Base-by-base conservation (phyloP, 768 basidiomycete genomes). In the Neoboletus brunneissimus region DNA sequence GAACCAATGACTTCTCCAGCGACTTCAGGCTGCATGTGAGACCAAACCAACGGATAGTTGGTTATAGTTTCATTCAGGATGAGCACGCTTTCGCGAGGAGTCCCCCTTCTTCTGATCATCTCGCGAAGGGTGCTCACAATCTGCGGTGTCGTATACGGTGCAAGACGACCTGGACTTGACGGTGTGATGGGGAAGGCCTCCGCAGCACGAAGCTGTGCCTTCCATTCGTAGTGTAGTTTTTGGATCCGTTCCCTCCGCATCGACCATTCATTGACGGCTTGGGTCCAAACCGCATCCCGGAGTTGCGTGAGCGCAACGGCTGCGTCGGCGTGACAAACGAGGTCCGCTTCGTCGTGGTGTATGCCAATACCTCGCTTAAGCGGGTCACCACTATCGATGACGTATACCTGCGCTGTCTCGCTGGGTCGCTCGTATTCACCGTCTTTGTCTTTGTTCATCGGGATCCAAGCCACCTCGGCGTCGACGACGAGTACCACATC, bases 401-500 rank as follows among this genome's bases (percentile, higher is more conserved):
- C 71, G 60, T 86, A 87, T 1, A 88, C 76, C 29, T 76, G 71
- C 0, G 85, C 80, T 4, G 71, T 67, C 0, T 69, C 57, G 4
- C 38, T 63, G 0, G 86, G 84, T 48, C 69, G 67, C 38, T 69
- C 67, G 44, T 56, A 48, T 31, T 31, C 49, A 16, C 70, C 68
- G 4, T 67, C 67, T 51, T 65, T 68, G 54, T 67, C 72, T 34
- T 78, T 77, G 51, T 79, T 75, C 44, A 65, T 72, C 1, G 82
- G 78, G 27, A 86, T 81, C 84, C 87, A 89, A 0, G 87, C 84
- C 0, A 87, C 71, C 57, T 86, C 85, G 9, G 75, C 76, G 54
- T 89, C 87, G n/a, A 90, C 56, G 18, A 88, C 72, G 11, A 90
- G 69, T 18, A 90, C 76, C 4, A 83, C 78, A 58, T 90, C 88